phyloP scores from a whole-genome alignment of 1,139 yeast species.

The Taphrina flavorubra region DNA sequence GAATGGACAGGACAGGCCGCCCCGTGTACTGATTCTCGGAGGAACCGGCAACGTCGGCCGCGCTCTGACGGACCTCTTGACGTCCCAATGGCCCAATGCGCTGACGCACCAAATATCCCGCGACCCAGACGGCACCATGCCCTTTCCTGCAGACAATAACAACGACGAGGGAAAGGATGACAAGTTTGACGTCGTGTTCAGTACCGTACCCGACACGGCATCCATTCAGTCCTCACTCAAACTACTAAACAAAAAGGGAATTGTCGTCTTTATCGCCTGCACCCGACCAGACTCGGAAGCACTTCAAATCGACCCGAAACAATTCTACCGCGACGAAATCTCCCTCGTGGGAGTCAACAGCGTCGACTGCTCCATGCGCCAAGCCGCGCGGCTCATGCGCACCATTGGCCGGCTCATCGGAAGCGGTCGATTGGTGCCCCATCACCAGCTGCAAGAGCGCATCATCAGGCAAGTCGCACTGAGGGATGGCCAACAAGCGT shows the following conservation, averaged over 20 bases:
- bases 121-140: neutral
- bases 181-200: slow-evolving; percentile 10
- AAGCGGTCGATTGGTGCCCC: neutral
- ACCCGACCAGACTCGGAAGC: slow-evolving; percentile 9
- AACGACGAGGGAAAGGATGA: neutral
- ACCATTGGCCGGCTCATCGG: neutral
- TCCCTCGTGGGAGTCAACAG: slow-evolving; percentile 13
- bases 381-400: slow-evolving; percentile 5
- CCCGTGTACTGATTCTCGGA: slow-evolving; percentile 17
- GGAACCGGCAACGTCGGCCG: slow-evolving; percentile 18
- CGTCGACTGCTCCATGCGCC: slow-evolving; percentile 2
- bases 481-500: slow-evolving; percentile 10
- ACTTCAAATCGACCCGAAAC: neutral
- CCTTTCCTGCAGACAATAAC: neutral
- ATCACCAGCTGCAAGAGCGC: neutral
- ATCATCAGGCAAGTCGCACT: neutral
- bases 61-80: neutral
- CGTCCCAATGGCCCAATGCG: neutral
- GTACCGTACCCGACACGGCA: slow-evolving; percentile 17
- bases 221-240: neutral
- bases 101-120: neutral
- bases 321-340: slow-evolving; percentile 18
- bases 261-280: neutral
- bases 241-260: neutral
- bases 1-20: no score